These are phyloP conservation scores for Cardamine chenopodiifolia DNA, from an alignment of 345 rosid species.

Conservation along the genomic window DNA sequence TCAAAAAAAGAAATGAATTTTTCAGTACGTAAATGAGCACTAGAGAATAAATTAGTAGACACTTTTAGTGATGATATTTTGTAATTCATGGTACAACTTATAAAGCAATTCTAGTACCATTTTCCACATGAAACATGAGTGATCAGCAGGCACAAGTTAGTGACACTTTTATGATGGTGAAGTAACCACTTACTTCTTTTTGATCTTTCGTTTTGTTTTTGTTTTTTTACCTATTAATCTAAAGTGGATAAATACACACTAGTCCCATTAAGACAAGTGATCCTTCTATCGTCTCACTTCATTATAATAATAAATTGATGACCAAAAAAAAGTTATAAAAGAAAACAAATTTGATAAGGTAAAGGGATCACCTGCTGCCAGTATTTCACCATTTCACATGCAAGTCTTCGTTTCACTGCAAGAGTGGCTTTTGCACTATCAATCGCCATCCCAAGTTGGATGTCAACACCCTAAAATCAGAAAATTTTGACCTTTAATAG, in stretches of 20 bases:
- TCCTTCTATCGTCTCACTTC: conserved; percentile 11
- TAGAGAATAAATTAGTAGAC: background rate
- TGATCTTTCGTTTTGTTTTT: conserved; percentile 8
- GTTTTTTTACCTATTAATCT: conserved; percentile 1
- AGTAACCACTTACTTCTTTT: conserved; percentile 20
- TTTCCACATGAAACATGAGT: conserved; percentile 18
- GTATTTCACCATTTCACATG: conserved; percentile 98
- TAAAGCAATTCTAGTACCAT: background rate
- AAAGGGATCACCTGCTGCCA: conserved; percentile 89
- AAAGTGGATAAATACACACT: conserved; percentile 29
- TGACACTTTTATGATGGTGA: conserved; percentile 36
- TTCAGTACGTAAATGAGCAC: background rate
- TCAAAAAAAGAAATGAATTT: too few species aligned
- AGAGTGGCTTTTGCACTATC: conserved; percentile 98
- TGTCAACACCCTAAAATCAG: conserved; percentile 77
- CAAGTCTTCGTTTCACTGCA: conserved; percentile 97
- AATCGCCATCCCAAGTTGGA: conserved; percentile 99
- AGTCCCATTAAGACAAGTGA: conserved; percentile 21
- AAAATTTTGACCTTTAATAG: background rate
- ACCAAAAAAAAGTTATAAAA: background rate
- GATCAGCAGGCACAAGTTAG: conserved; percentile 37
- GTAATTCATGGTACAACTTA: background rate
- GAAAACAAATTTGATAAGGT: conserved; percentile 10
- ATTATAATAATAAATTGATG: background rate
- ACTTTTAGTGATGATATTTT: conserved; percentile 1